Base-by-base conservation (phyloP, 441 rosid species). In the Eruca vesicaria region DNA sequence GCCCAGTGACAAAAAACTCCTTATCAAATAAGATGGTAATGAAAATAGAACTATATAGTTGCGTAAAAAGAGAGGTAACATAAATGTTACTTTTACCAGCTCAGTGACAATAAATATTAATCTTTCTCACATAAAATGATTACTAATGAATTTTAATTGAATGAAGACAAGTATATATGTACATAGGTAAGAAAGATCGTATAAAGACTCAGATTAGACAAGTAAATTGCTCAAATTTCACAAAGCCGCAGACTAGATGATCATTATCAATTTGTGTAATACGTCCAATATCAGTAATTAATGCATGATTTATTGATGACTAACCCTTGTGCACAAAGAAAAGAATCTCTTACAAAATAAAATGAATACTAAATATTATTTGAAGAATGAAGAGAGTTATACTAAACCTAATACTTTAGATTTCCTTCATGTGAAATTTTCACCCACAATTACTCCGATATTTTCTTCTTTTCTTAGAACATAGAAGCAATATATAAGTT, bases 351-450 rank as follows among this genome's bases (percentile, higher is more conserved):
- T 69, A 61, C 31, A 1, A 8, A 15, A 6, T 18, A 26, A 31
- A 38, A 33, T 10, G 1, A 12, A 36, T 56, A 43, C 63, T 21
- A 58, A 31, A 56, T 63, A 58, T 7, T 12, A 76, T 16, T 57
- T 53, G 14, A 9, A 18, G 8, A 14, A 32, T 53, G 14, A 9
- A 18, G 8, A 14, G 43, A 18, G 58, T 23, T 58, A 67, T 58
- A 58, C 80, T 53, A 71, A 72, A 78, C 77, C 77, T 69, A 78
- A 20, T 36, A 66, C 53, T 53, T 55, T 61, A 43, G 77, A 20
- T 72, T 67, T 72, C 73, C 64, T 59, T 71, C 33, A 35, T 48
- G 28, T 50, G 38, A 57, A 26, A 65, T 12, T 11, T 31, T 63
- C 60, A 9, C 45, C 32, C 11, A 65, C 45, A 48, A 9, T 23